These are phyloP conservation scores for Trichoderma parareesei DNA, from an alignment of 495 filamentous ascomycete species.

Conservation along the genomic window DNA sequence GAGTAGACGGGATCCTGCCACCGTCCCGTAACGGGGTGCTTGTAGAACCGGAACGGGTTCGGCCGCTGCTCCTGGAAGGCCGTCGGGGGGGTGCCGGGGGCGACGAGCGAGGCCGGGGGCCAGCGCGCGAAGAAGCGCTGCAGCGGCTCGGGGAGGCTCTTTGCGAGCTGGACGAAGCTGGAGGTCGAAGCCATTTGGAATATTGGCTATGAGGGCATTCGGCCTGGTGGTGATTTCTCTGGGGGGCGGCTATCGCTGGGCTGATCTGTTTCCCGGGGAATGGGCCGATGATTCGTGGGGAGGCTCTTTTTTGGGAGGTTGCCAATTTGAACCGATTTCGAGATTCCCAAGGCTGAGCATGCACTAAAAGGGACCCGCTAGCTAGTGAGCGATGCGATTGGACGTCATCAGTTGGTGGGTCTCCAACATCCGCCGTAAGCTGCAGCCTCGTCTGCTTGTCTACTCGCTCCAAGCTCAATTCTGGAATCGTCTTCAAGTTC, in stretches of 20 bases:
- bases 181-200: not conserved
- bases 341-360: slow-evolving; percentile 12
- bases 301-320: slow-evolving; percentile 4
- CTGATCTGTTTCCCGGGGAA: not conserved
- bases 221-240: not conserved
- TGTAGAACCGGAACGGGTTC: slow-evolving; percentile 70
- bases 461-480: not conserved
- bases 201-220: not conserved
- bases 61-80: slow-evolving; percentile 38
- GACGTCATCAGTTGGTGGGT: not conserved
- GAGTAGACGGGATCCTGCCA: slow-evolving; percentile 79
- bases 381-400: not conserved
- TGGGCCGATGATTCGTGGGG: not conserved
- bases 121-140: slow-evolving; percentile 82
- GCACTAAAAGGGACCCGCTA: not conserved
- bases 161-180: slow-evolving; percentile 52
- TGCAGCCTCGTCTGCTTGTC: not conserved
- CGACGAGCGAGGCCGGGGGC: slow-evolving; percentile 56
- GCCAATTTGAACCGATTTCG: slow-evolving; percentile 1
- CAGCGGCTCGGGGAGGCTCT: slow-evolving; percentile 63
- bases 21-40: slow-evolving; percentile 60
- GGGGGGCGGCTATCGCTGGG: not conserved
- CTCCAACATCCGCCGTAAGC: not conserved
- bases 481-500: not conserved
- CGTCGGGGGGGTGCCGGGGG: slow-evolving; percentile 32